These are phyloP conservation scores for Saururus chinensis DNA, from an alignment of 164 flowering plant species.

Conservation along the genomic window DNA sequence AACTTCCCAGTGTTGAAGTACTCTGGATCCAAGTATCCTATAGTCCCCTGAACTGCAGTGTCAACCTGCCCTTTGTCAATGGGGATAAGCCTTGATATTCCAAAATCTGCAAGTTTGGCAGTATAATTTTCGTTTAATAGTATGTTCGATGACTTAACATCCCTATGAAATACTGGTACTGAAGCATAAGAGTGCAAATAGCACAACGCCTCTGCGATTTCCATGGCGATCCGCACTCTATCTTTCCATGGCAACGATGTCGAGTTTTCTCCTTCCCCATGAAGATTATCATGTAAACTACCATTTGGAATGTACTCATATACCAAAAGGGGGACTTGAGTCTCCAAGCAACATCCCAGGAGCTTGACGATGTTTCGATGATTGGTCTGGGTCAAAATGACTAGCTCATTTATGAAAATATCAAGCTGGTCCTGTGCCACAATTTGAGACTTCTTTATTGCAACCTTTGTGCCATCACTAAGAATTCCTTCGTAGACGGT, in stretches of 20 bases:
- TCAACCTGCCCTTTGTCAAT: neutral
- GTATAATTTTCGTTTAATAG: constrained; percentile 4
- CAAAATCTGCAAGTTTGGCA: constrained; percentile 9
- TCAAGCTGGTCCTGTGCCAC: constrained; percentile 7
- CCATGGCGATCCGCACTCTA: constrained; percentile 1
- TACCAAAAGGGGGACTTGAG: constrained; percentile 10
- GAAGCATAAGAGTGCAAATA: constrained; percentile 12
- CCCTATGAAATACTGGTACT: constrained; percentile 9
- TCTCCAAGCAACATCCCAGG: constrained; percentile 15
- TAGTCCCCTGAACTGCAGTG: constrained; percentile 6
- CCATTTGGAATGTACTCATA: constrained; percentile 11
- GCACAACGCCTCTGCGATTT: constrained; percentile 10
- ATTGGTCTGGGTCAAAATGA: constrained; percentile 11
- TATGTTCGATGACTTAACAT: constrained; percentile 8
- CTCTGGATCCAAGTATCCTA: constrained; percentile 8
- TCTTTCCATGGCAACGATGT: constrained; percentile 1
- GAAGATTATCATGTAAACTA: constrained; percentile 5
- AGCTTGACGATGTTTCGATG: constrained; percentile 14
- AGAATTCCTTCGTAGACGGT: constrained; percentile 13
- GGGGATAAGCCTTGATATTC: constrained; percentile 4
- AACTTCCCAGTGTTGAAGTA: constrained; percentile 6
- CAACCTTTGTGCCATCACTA: constrained; percentile 6
- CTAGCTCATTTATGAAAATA: constrained; percentile 17
- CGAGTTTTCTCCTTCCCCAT: neutral
- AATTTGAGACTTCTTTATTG: constrained; percentile 11